Conservation (phyloP, 2,329 filamentous ascomycete genomes). For the Neurospora sp. region DNA sequence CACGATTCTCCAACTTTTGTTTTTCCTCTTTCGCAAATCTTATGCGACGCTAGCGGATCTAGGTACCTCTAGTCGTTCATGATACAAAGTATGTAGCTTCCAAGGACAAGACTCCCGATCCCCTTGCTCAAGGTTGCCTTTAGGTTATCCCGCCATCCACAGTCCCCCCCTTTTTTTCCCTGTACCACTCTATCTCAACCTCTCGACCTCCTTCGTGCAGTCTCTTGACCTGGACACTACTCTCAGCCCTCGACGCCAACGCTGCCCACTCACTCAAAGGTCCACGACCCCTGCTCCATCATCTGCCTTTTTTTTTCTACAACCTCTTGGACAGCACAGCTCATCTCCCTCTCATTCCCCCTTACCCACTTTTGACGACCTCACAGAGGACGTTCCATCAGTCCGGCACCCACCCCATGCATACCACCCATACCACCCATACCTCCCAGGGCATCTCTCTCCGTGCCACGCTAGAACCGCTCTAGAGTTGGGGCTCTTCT, state of each 20-base stretch:
- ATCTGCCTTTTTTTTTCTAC: not conserved
- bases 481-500: conserved; percentile 1
- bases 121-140: not conserved
- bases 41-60: not conserved
- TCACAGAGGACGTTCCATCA: not conserved
- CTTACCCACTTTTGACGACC: not conserved
- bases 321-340: not conserved
- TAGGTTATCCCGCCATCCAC: not conserved
- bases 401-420: no score
- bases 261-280: not conserved
- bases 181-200: not conserved
- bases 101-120: not conserved
- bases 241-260: not conserved
- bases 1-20: not conserved
- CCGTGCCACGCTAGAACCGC: not conserved
- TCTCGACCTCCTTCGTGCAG: not conserved
- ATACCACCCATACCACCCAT: not conserved
- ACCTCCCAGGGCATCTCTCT: not conserved
- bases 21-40: not conserved
- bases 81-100: not conserved
- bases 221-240: not conserved
- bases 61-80: not conserved
- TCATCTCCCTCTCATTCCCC: not conserved
- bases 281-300: not conserved
- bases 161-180: not conserved